Evolutionary conservation across 106 monocot genomes (phyloP).

Genomic region (Dactylorhiza incarnata): DNA sequence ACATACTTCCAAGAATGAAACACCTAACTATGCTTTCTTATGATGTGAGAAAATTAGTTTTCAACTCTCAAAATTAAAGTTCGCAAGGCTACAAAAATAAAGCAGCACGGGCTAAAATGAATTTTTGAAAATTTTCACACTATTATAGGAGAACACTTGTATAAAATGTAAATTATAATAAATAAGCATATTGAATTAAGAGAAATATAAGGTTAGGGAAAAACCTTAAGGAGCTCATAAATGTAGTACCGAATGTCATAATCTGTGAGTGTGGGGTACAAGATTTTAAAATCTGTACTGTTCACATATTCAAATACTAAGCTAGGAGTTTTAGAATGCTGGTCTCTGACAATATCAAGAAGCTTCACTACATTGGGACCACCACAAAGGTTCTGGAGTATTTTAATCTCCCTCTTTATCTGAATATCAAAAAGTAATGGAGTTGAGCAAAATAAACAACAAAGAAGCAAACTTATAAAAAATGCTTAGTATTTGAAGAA

Average conservation of each 20-base stretch:
- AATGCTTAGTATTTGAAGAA: background rate
- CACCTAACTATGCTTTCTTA: background rate
- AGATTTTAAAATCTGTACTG: conserved; percentile 77
- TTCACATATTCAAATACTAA: conserved; percentile 84
- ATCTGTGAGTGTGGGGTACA: conserved; percentile 80
- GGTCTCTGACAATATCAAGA: conserved; percentile 76
- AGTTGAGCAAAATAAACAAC: background rate
- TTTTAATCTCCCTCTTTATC: conserved; percentile 92
- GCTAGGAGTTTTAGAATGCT: conserved; percentile 86
- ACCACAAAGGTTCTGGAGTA: conserved; percentile 89
- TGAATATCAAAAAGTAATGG: conserved; percentile 18
- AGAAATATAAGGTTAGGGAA: background rate
- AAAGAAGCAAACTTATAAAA: background rate
- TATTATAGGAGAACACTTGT: background rate
- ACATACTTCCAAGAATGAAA: background rate
- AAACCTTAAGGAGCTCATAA: conserved; percentile 85
- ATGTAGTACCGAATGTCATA: conserved; percentile 91
- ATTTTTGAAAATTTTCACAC: background rate
- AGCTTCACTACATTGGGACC: conserved; percentile 85
- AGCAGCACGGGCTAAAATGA: background rate
- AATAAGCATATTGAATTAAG: background rate
- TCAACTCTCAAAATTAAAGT: background rate
- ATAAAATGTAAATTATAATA: background rate
- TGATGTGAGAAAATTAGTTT: background rate
- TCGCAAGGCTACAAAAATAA: background rate